phyloP scores from a whole-genome alignment of 805 yeast genomes.

The Kazachstania psychrophila region DNA sequence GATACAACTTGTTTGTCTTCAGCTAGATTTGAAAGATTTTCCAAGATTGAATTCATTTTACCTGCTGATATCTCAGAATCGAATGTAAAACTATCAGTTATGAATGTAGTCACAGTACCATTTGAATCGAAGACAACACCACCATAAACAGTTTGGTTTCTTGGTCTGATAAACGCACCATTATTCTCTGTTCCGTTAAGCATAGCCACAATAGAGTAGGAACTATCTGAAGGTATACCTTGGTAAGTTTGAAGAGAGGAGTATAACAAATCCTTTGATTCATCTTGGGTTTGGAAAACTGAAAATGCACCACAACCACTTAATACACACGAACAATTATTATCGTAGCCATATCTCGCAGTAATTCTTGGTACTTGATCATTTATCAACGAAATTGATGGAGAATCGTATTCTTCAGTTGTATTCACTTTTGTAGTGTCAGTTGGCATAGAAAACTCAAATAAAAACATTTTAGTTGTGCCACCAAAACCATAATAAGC shows the following conservation, averaged over 20 bases:
- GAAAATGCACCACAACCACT: slow-evolving; percentile 72
- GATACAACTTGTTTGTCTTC: not conserved
- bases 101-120: slow-evolving; percentile 51
- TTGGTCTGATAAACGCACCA: slow-evolving; percentile 49
- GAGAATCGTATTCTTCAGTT: slow-evolving; percentile 37
- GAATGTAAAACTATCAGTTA: slow-evolving; percentile 44
- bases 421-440: slow-evolving; percentile 34
- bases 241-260: slow-evolving; percentile 69
- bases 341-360: slow-evolving; percentile 41
- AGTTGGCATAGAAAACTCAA: slow-evolving; percentile 55
- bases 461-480: slow-evolving; percentile 54
- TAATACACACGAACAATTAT: slow-evolving; percentile 61
- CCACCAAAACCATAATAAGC: slow-evolving; percentile 65
- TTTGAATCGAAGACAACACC: slow-evolving; percentile 59
- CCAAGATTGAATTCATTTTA: slow-evolving; percentile 38
- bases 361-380: slow-evolving; percentile 66
- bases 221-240: slow-evolving; percentile 15
- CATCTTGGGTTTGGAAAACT: slow-evolving; percentile 57
- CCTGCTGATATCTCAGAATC: slow-evolving; percentile 36
- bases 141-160: slow-evolving; percentile 46
- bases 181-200: slow-evolving; percentile 7
- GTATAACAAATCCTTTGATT: slow-evolving; percentile 18
- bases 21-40: not conserved
- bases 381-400: slow-evolving; percentile 65
- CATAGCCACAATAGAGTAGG: not conserved